Percentiles rank a stretch among this genome's conserved stretches.
Evolutionary conservation across 202 grass and related monocot species (phyloP).

Genomic region (Cymbopogon flexuosus): DNA sequence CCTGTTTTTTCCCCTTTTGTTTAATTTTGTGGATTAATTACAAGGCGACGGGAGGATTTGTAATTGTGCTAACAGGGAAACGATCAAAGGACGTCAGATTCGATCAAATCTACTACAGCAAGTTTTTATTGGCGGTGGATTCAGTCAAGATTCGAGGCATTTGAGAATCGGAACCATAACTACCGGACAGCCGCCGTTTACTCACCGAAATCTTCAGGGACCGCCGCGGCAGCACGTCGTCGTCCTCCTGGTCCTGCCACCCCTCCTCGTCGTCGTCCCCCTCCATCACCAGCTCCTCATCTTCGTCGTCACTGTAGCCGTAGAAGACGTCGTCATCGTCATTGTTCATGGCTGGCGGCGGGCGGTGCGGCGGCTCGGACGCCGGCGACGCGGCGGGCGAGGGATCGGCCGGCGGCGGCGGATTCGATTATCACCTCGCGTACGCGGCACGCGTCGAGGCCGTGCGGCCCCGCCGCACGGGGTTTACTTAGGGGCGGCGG

Average conservation of each 20-base stretch:
- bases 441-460: too few relatives aligned
- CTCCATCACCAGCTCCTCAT: background rate
- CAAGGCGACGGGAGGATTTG: background rate
- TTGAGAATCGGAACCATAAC: background rate
- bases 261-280: background rate
- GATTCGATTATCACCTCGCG: too few relatives aligned
- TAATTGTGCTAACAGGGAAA: background rate
- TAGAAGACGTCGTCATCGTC: slow-evolving; percentile 28
- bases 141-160: background rate
- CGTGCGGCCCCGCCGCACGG: background rate
- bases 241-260: background rate
- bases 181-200: background rate
- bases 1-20: too few relatives aligned
- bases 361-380: background rate
- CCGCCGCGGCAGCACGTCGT: background rate
- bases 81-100: background rate
- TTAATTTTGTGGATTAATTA: too few relatives aligned
- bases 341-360: background rate
- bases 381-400: too few relatives aligned
- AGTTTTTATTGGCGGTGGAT: background rate
- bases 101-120: background rate
- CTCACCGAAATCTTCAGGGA: slow-evolving; percentile 20
- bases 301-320: background rate
- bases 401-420: too few relatives aligned
- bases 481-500: too few relatives aligned